Evolutionary conservation across 441 rosid genomes (phyloP).

Genomic region (Flueggea neowawraea): DNA sequence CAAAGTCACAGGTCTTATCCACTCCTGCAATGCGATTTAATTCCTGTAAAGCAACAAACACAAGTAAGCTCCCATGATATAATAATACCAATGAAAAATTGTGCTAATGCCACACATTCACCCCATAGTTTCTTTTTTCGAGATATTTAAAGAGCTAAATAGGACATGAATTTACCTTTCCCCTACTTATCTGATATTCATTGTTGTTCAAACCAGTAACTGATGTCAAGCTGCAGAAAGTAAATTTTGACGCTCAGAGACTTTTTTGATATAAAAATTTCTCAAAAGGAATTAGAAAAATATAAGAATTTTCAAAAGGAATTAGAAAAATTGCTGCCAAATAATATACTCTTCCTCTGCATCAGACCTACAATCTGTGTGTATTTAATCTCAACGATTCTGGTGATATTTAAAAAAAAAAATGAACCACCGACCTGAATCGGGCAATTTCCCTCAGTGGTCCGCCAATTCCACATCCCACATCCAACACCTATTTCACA

Average conservation of each 20-base stretch:
- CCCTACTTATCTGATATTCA: conserved; percentile 96
- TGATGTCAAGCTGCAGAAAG: conserved; percentile 53
- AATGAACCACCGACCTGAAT: conserved; percentile 56
- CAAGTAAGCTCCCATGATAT: conserved; percentile 46
- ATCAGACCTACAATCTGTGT: too few species aligned
- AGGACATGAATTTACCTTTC: conserved; percentile 51
- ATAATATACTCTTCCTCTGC: too few species aligned
- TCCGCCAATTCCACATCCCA: conserved; percentile 99
- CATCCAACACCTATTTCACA: conserved; percentile 74
- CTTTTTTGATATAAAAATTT: too few species aligned
- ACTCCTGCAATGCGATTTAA: conserved; percentile 77
- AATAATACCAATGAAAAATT: not conserved
- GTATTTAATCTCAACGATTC: too few species aligned
- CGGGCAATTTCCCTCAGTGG: conserved; percentile 92
- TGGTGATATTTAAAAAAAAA: not conserved
- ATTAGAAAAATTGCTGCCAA: too few species aligned
- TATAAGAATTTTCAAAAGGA: too few species aligned
- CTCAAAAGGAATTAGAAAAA: too few species aligned
- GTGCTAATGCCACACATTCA: too few species aligned
- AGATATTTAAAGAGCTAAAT: conserved; percentile 2
- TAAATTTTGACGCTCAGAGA: too few species aligned
- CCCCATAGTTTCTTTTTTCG: not conserved
- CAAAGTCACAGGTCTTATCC: conserved; percentile 80
- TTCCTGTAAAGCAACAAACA: conserved; percentile 52
- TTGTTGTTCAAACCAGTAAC: conserved; percentile 95